Evolutionary conservation across 306 rosid species (phyloP).

Genomic region (Geum urbanum): DNA sequence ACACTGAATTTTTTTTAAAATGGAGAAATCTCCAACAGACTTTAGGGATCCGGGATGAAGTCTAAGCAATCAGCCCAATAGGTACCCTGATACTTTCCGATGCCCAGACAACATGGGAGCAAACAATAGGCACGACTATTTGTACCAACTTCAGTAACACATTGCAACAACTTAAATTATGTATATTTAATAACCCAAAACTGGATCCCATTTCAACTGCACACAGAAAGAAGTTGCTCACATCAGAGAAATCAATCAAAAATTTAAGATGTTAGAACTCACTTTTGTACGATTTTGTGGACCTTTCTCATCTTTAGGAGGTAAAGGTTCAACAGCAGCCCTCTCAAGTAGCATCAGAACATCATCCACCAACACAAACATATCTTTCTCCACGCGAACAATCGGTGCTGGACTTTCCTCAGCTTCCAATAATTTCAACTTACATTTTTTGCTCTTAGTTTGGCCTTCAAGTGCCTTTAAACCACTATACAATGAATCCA

Average conservation of each 20-base stretch:
- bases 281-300: conserved; percentile 99
- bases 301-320: conserved; percentile 99
- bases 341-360: conserved; percentile 80
- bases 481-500: conserved; percentile 98
- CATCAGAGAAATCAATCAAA: not conserved
- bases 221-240: not conserved
- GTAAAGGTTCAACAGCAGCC: conserved; percentile 92
- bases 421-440: conserved; percentile 57
- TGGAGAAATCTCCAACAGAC: not conserved
- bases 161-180: not conserved
- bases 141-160: not conserved
- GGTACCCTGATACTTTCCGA: not conserved
- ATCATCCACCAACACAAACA: conserved; percentile 89
- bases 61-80: not conserved
- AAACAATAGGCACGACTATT: not conserved
- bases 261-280: conserved; percentile 25
- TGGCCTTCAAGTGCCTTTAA: conserved; percentile 95
- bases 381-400: conserved; percentile 77
- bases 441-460: conserved; percentile 53
- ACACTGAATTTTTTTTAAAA: not conserved
- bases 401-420: conserved; percentile 94
- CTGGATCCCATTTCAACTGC: not conserved
- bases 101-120: not conserved
- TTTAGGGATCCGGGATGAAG: not conserved
- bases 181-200: not conserved